Base-by-base conservation (phyloP, 495 filamentous ascomycete genomes). In the Rhizodiscina lignyota region DNA sequence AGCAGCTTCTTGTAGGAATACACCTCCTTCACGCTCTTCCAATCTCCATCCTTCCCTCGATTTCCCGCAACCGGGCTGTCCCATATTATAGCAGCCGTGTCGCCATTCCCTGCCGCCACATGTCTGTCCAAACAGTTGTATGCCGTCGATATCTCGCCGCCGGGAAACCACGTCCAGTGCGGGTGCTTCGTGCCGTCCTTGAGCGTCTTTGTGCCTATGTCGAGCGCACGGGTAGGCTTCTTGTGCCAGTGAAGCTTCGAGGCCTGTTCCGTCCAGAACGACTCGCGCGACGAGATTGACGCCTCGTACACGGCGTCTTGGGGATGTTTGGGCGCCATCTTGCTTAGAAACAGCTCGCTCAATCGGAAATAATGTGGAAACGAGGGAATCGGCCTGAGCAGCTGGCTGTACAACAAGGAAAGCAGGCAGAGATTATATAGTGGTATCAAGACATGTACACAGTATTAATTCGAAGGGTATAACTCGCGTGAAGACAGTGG, bases 91-190 rank as follows among this genome's bases (percentile, higher is more conserved):
- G 87, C 86, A 0, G 68, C 67, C 23, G 62, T 56, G 12, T 76
- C 69, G 6, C 85, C 87, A 40, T 72, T 60, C 13, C 84, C 83
- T 5, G 65, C 66, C 15, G 72, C 58, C 12, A 94, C 83, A 55
- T 94, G 87, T 15, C 86, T 67, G 52, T 93, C 86, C 20, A 94
- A 59, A 45, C 84, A 89, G 50, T 94, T 94, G 56, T 79, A 93
- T 34, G 74, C 76, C 0, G 85, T 93, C 18, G 81, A 91, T 48
- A 94, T 79, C 58, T 86, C 74, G 31, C 86, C 86, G 37, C 71
- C 81, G 0, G 83, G 73, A 44, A 94, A 94, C 86, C 84, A 94
- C 21, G 69, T 68, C 80, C 83, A 94, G 47, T 77, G 58, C 18
- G 59, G 53, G 43, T 78, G 66, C 20, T 43, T 50, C 32, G 48